Percentiles rank a stretch among this genome's conserved stretches.
phyloP scores from a whole-genome alignment of 352 stramenopile genomes.

The Blastocystis hominis region DNA sequence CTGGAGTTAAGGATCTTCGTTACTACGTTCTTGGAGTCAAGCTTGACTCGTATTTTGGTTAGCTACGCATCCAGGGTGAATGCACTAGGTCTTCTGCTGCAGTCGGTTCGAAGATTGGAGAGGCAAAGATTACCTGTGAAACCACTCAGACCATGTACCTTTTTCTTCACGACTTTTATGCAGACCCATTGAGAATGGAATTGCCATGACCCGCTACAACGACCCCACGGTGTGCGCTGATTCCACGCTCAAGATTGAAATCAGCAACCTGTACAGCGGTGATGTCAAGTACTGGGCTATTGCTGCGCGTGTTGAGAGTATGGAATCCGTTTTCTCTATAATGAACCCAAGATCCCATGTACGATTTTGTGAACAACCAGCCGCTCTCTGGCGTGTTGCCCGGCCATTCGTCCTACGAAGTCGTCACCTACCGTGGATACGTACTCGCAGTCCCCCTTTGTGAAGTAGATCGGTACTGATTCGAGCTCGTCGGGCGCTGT shows the following conservation, averaged over 20 bases:
- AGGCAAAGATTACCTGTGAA: conserved; percentile 3
- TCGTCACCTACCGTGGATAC: conserved; percentile 1
- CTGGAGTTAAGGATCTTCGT: not conserved
- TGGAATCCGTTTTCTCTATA: not conserved
- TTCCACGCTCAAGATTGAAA: not conserved
- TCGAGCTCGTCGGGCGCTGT: not conserved
- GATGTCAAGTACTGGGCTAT: conserved; percentile 11
- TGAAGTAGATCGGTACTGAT: conserved; percentile 29
- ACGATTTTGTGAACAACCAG: not conserved
- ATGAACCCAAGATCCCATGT: not conserved
- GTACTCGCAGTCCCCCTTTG: not conserved
- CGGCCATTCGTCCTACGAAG: not conserved
- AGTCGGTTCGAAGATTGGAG: not conserved
- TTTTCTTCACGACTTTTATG: not conserved
- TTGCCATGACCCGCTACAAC: not conserved
- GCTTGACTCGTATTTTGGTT: not conserved
- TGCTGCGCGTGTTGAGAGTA: not conserved
- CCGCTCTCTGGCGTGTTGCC: not conserved
- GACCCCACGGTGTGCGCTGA: not conserved
- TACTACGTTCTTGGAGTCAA: conserved; percentile 9
- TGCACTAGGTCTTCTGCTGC: not conserved
- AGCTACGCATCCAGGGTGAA: too few relatives aligned
- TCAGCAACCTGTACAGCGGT: not conserved
- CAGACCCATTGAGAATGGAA: not conserved
- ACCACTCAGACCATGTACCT: not conserved